Evolutionary conservation across 106 monocot genomes (phyloP), one percentile per base, ranked within the genome.

Genomic region (Phalaenopsis equestris): DNA sequence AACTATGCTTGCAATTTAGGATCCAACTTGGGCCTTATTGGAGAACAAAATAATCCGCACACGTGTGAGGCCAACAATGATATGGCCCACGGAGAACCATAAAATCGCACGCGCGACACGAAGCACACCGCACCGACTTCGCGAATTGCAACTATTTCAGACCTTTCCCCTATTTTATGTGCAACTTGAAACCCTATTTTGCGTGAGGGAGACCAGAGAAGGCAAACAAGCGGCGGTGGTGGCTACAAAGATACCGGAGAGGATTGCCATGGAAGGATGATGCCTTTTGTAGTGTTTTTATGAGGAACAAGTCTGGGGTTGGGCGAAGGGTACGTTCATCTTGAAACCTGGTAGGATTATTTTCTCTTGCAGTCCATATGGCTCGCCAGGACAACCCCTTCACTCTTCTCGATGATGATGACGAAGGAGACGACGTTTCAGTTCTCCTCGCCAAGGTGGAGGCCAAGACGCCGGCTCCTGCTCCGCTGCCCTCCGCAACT

Each of bases 381-480:
- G 84, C 77, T 65, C 49, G 67, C 41, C 76, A 55, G 77, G 80
- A 77, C 68, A 84, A 84, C 37, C 55, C 80, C 9, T 84, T 80
- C 42, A 39, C 80, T n/a, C 84, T 84, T 75, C 84, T 84, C 23
- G 80, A 72, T 3, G 84, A 84, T 1, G 80, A 84, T 47, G 80
- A 84, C 68, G 80, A 80, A 37, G 84, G 80, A n/a, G 77, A 4
- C n/a, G 80, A 67, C 68, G 80, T 80, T 38, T 38, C 76, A 3
- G 67, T 41, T 24, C 76, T 84, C 55, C 18, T 84, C 77, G 75
- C 80, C 42, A 74, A 78, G 78, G 56, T 73, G 8, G 78, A 78
- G 78, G 80, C 84, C 45, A 64, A 78, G 83, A 83, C 55, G 30
- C 18, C 82, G 0, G n/a, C 78, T 70, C 70, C 82, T 0, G n/a